Base-by-base conservation (phyloP, 2,329 filamentous ascomycete genomes). In the Colletotrichum sp. region DNA sequence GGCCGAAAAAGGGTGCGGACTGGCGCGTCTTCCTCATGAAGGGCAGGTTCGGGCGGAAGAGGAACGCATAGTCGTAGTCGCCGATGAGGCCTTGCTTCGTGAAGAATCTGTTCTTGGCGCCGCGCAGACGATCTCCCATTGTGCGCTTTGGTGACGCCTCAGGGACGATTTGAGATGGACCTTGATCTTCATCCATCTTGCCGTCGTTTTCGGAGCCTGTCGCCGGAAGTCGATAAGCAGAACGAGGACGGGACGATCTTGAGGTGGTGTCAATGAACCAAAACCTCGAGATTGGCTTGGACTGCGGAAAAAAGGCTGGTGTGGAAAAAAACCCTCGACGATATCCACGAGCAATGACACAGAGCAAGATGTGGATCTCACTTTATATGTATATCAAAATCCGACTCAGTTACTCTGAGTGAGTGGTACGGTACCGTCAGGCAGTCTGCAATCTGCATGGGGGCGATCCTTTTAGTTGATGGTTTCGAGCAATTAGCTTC, bases 31-130 rank as follows among this genome's bases (percentile, higher is more conserved):
- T 92, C 81, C 90, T 92, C 89, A 97, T 92, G 84, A 98, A 98
- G 0, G 96, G 96, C 26, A 98, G 85, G 79, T 95, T 96, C 2
- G 92, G 95, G 26, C 88, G 92, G 88, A 98, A 98, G 55, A 98
- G 92, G 81, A 96, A 97, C 44, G 84, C 94, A 89, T 98, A 98
- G 89, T 98, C 94, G 85, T 98, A 98, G 80, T 92, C 89, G 78
- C 96, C 96, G 72, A 98, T 85, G 30, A 98, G 89, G 15, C 96
- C 96, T 2, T 96, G 90, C 77, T 88, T 92, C 62, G 90, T 92
- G 70, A 89, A 84, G 78, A 92, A 88, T 8, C 86, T 85, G 75
- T 85, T 86, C 79, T 82, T 86, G 71, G 86, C 28, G 59, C 78
- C 57, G 36, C 77, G 78, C 15, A 86, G 34, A 24, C 81, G 80